A percentile compares a stretch with the other conserved stretches of the same genome.
Evolutionary conservation across 225 moss, liverwort and hornwort genomes (phyloP).

Genomic region (Climacium dendroides): DNA sequence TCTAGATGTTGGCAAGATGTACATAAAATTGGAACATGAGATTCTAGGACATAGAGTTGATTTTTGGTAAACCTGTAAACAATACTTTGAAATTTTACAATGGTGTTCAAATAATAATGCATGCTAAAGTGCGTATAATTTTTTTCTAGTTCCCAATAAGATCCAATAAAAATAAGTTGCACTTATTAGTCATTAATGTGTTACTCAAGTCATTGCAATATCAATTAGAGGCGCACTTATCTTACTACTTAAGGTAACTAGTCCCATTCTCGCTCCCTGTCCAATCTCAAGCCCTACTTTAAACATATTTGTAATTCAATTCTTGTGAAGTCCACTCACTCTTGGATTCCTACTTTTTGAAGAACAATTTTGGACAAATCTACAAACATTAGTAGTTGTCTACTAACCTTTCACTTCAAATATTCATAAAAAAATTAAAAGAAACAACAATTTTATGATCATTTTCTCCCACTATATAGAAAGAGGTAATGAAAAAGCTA

Average conservation of each 20-base stretch:
- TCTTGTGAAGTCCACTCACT: no score
- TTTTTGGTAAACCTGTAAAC: background rate
- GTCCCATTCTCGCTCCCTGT: no score
- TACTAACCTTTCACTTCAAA: background rate
- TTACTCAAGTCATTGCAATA: fast-evolving
- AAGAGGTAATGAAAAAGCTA: background rate
- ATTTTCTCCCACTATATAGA: background rate
- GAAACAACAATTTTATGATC: background rate
- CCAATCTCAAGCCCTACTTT: background rate
- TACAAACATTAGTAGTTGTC: background rate
- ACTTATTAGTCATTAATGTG: fast-evolving
- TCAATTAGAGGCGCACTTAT: fast-evolving
- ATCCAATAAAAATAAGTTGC: background rate
- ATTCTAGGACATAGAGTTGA: background rate
- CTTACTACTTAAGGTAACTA: background rate
- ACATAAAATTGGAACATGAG: background rate
- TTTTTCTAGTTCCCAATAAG: fast-evolving
- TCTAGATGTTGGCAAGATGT: no score
- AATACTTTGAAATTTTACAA: background rate
- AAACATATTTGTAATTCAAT: no score
- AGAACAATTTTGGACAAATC: background rate
- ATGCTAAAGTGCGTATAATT: background rate
- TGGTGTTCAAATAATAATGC: fast-evolving
- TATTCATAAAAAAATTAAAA: background rate
- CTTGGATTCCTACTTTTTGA: background rate